A percentile compares a stretch with the other conserved stretches of the same genome.
Evolutionary conservation across 495 filamentous ascomycete genomes (phyloP).

Genomic region (Emericellopsis terricola): DNA sequence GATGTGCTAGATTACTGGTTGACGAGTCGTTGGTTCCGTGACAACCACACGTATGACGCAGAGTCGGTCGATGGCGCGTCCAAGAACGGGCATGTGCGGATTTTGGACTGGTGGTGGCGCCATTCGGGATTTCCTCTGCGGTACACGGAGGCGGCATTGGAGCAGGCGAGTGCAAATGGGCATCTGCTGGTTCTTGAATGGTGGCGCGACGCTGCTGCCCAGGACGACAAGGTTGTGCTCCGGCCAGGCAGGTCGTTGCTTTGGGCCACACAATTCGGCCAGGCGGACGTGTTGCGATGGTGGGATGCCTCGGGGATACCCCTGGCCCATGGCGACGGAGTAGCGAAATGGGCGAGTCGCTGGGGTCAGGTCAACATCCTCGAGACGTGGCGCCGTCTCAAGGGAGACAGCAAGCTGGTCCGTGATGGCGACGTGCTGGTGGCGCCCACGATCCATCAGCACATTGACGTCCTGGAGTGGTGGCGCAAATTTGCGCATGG

Average conservation of each 20-base stretch:
- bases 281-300: slow-evolving; percentile 54
- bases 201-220: slow-evolving; percentile 54
- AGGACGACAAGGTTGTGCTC: slow-evolving; percentile 25
- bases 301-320: slow-evolving; percentile 66
- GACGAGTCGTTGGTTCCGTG: slow-evolving; percentile 5
- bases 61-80: slow-evolving; percentile 82
- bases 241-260: slow-evolving; percentile 69
- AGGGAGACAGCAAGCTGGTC: slow-evolving; percentile 62
- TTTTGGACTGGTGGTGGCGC: slow-evolving; percentile 76
- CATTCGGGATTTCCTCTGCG: slow-evolving; percentile 60
- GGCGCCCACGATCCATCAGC: slow-evolving; percentile 71
- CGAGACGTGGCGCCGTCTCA: slow-evolving; percentile 59
- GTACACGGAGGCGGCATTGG: slow-evolving; percentile 72
- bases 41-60: slow-evolving; percentile 36
- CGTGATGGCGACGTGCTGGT: slow-evolving; percentile 71
- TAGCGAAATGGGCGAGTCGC: slow-evolving; percentile 66
- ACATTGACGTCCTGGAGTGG: slow-evolving; percentile 75
- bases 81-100: slow-evolving; percentile 60
- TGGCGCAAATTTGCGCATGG: slow-evolving; percentile 61
- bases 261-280: slow-evolving; percentile 62
- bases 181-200: slow-evolving; percentile 73
- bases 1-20: slow-evolving; percentile 82
- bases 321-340: slow-evolving; percentile 52
- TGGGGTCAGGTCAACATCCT: slow-evolving; percentile 78
- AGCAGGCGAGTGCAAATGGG: slow-evolving; percentile 67